A percentile compares a stretch with the other conserved stretches of the same genome.
phyloP scores from a whole-genome alignment of 345 rosid genomes.

The Eucalyptus cloeziana region DNA sequence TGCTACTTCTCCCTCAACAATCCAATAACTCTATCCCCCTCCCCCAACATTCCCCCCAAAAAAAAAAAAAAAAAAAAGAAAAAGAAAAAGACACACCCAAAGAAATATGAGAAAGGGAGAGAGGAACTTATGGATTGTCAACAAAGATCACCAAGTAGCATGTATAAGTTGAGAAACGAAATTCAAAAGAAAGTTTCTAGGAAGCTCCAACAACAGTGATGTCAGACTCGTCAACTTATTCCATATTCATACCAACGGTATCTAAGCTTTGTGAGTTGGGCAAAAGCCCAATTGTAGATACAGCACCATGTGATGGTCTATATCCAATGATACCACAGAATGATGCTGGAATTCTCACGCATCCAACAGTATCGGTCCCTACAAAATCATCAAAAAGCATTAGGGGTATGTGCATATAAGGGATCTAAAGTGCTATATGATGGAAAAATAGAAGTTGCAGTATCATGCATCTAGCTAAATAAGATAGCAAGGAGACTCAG shows the following conservation, averaged over 20 bases:
- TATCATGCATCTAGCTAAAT: neutral
- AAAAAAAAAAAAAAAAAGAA: neutral
- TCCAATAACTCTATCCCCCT: neutral
- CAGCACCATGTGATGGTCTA: constrained; percentile 85
- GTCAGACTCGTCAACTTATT: neutral
- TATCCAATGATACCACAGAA: constrained; percentile 84
- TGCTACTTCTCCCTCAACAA: neutral
- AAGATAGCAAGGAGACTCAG: neutral
- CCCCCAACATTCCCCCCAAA: neutral
- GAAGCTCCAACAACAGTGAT: neutral
- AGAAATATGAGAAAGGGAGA: neutral
- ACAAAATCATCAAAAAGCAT: neutral
- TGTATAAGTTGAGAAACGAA: neutral
- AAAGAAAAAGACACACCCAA: neutral
- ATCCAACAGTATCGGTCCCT: constrained; percentile 80
- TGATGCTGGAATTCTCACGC: constrained; percentile 75
- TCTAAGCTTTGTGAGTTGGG: constrained; percentile 87
- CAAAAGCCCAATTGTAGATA: constrained; percentile 60
- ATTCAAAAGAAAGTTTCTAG: neutral
- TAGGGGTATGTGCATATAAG: neutral
- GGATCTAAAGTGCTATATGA: neutral
- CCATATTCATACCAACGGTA: constrained; percentile 49
- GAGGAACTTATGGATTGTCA: neutral
- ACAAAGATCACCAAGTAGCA: neutral
- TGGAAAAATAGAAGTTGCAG: neutral